A percentile compares a stretch with the other conserved stretches of the same genome.
Conservation (phyloP, 2,329 filamentous ascomycete species). For the Tolypocladium pustulatum region DNA sequence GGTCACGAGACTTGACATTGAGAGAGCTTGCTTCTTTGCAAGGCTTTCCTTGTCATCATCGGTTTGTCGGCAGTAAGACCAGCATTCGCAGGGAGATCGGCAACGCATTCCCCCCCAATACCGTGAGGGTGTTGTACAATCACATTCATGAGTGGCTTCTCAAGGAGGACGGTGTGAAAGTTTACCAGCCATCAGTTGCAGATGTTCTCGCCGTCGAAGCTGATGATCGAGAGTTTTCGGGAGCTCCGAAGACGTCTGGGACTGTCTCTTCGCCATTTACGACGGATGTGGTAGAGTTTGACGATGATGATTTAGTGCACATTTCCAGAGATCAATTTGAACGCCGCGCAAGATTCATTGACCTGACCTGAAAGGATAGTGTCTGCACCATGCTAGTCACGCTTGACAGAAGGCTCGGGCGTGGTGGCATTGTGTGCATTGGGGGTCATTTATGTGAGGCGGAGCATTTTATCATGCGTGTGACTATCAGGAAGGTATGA, state of each 20-base stretch:
- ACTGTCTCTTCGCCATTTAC: not conserved
- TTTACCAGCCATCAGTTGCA: constrained; percentile 6
- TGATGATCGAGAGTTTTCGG: constrained; percentile 6
- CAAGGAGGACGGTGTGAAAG: constrained; percentile 26
- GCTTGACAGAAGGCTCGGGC: not conserved
- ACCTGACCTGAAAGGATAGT: not conserved
- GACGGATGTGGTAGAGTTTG: not conserved
- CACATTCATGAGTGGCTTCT: constrained; percentile 37
- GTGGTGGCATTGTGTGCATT: not conserved
- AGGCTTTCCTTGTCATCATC: constrained; percentile 53
- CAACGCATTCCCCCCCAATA: constrained; percentile 63
- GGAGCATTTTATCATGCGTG: not conserved
- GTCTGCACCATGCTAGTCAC: not conserved
- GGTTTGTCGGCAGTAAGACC: constrained; percentile 36
- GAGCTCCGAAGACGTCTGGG: not conserved
- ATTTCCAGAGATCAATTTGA: not conserved
- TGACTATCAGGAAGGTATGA: not conserved
- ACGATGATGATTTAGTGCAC: not conserved
- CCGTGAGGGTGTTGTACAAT: constrained; percentile 38
- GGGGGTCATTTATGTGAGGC: not conserved
- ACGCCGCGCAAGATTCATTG: not conserved
- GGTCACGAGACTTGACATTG: constrained; percentile 50
- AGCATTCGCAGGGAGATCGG: constrained; percentile 57
- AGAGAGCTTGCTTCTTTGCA: constrained; percentile 61
- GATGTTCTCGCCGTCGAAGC: constrained; percentile 15